Evolutionary conservation across 768 basidiomycete species (phyloP).

Genomic region (Leccinum disarticulatum): DNA sequence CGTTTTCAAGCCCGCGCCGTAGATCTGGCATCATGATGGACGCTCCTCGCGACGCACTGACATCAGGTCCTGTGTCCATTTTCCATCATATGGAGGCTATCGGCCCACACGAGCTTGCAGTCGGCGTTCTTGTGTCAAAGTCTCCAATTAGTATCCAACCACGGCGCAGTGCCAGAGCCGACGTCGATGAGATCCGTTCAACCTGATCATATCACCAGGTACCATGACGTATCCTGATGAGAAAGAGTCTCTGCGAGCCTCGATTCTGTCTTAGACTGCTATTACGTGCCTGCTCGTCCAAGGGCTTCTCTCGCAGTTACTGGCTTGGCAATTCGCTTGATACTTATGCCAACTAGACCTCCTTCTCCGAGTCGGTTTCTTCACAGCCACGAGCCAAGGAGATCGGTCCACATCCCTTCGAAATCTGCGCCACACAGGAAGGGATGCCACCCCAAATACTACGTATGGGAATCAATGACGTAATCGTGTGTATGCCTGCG

Average conservation of each 20-base stretch:
- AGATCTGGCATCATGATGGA: constrained; percentile 22
- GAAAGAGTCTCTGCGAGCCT: background rate
- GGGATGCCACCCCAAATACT: constrained; percentile 3
- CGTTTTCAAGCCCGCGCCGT: constrained; percentile 18
- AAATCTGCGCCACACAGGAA: constrained; percentile 12
- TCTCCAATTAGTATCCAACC: constrained; percentile 5
- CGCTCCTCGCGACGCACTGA: constrained; percentile 10
- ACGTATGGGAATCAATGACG: constrained; percentile 22
- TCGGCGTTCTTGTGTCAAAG: constrained; percentile 13
- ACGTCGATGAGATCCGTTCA: constrained; percentile 1
- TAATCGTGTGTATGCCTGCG: constrained; percentile 7
- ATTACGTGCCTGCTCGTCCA: constrained; percentile 12
- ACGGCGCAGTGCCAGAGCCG: constrained; percentile 6
- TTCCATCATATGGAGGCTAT: constrained; percentile 15
- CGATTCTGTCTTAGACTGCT: background rate
- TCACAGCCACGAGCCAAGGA: background rate
- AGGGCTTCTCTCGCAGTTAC: background rate
- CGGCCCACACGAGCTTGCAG: constrained; percentile 6
- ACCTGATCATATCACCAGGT: constrained; percentile 3
- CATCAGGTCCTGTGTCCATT: constrained; percentile 12
- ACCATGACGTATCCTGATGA: constrained; percentile 10
- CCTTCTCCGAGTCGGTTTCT: background rate
- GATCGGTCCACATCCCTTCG: background rate
- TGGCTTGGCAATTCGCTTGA: background rate
- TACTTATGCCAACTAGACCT: background rate